Conservation (phyloP, 2,329 filamentous ascomycete species). For the Mariannaea elegans region DNA sequence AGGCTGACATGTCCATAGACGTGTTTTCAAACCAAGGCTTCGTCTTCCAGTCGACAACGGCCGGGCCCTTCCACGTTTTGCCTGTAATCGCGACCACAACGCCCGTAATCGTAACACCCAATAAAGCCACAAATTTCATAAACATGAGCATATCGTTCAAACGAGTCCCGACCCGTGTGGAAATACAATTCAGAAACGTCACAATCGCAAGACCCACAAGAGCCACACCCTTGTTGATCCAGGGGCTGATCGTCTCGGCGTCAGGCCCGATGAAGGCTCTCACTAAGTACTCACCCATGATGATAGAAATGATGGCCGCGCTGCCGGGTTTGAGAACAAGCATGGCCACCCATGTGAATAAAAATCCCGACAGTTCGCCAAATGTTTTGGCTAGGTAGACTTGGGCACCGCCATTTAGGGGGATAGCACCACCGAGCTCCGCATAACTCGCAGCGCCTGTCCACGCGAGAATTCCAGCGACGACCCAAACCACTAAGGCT, state of each 20-base stretch:
- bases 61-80: constrained; percentile 76
- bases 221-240: constrained; percentile 91
- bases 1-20: constrained; percentile 79
- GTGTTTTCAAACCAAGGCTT: constrained; percentile 90
- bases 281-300: constrained; percentile 98
- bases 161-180: constrained; percentile 85
- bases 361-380: constrained; percentile 89
- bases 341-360: constrained; percentile 97
- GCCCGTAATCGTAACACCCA: constrained; percentile 87
- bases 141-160: constrained; percentile 96
- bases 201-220: constrained; percentile 78
- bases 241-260: constrained; percentile 79
- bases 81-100: constrained; percentile 91
- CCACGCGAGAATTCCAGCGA: constrained; percentile 94
- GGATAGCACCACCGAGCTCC: constrained; percentile 94
- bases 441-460: constrained; percentile 95
- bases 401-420: constrained; percentile 92
- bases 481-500: constrained; percentile 87
- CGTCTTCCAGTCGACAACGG: constrained; percentile 87
- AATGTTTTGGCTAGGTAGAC: constrained; percentile 97
- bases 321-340: constrained; percentile 93
- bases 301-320: constrained; percentile 94
- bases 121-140: constrained; percentile 89
- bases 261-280: constrained; percentile 88
- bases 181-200: constrained; percentile 88